Percentiles rank a stretch among this genome's conserved stretches.
Conservation (phyloP, 441 rosid species). For the Hypseocharis bilobata region DNA sequence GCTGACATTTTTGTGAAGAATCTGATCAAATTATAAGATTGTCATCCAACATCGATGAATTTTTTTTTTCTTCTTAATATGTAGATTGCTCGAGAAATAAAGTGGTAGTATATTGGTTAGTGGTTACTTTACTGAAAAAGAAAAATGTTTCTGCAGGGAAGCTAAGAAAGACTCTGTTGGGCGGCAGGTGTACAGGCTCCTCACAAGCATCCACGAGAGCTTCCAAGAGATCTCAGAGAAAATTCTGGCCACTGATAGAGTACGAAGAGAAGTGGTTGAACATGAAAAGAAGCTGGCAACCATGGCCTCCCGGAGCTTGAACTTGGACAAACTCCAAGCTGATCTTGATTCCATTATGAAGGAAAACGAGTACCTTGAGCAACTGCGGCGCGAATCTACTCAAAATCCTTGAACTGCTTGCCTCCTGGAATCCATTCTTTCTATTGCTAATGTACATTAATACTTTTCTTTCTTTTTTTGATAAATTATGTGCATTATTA, state of each 20-base stretch:
- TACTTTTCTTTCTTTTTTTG: too few species aligned
- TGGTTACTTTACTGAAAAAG: slow-evolving; percentile 4
- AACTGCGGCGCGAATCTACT: neutral
- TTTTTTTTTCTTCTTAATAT: too few species aligned
- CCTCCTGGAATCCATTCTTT: neutral
- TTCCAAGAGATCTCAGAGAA: slow-evolving; percentile 65
- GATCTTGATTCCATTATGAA: slow-evolving; percentile 46
- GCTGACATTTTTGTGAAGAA: neutral
- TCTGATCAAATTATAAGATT: neutral
- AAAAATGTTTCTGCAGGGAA: slow-evolving; percentile 38
- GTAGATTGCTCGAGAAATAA: too few species aligned
- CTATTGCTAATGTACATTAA: neutral
- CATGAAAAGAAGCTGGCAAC: slow-evolving; percentile 61
- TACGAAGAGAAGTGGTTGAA: slow-evolving; percentile 55
- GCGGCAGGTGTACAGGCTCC: slow-evolving; percentile 59
- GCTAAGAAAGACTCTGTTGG: slow-evolving; percentile 58
- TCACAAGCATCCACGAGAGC: slow-evolving; percentile 60
- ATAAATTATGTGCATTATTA: neutral
- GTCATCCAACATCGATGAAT: neutral
- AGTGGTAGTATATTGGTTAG: too few species aligned
- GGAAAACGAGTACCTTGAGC: slow-evolving; percentile 50
- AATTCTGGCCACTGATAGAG: slow-evolving; percentile 49
- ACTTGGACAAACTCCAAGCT: slow-evolving; percentile 44
- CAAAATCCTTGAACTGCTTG: slow-evolving; percentile 4
- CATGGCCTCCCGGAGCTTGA: slow-evolving; percentile 42